Evolutionary conservation across 148 eudicot species (phyloP).

Genomic region (Oxyria digyna): DNA sequence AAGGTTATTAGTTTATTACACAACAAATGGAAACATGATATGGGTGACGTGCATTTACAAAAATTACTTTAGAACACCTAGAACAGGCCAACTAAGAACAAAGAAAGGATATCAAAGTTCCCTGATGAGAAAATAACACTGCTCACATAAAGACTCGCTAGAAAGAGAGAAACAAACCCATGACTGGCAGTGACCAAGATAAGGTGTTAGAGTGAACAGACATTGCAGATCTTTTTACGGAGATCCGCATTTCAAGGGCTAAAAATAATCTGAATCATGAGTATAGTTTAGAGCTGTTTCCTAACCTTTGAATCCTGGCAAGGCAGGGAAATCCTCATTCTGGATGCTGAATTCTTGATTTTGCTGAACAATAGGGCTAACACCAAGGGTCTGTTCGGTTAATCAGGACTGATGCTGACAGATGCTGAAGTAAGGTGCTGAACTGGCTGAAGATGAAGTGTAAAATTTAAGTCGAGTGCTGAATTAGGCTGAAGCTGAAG

Average conservation of each 20-base stretch:
- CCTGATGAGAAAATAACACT: background rate
- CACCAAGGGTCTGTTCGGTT: no score
- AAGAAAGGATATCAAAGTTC: background rate
- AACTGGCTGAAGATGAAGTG: no score
- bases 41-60: background rate
- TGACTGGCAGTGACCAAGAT: no score
- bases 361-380: slow-evolving; percentile 92
- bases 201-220: background rate
- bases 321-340: slow-evolving; percentile 97
- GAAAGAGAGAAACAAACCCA: background rate
- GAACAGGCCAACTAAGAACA: background rate
- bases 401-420: no score
- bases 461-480: no score
- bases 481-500: no score
- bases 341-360: slow-evolving; percentile 98
- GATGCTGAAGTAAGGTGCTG: no score
- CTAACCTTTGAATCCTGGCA: slow-evolving; percentile 93
- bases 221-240: background rate
- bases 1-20: background rate
- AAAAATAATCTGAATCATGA: background rate
- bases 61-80: background rate
- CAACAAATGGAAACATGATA: background rate
- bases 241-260: background rate
- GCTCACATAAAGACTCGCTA: background rate
- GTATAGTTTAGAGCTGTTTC: background rate